Conservation (phyloP, 345 rosid genomes). For the Brassica rapa region DNA sequence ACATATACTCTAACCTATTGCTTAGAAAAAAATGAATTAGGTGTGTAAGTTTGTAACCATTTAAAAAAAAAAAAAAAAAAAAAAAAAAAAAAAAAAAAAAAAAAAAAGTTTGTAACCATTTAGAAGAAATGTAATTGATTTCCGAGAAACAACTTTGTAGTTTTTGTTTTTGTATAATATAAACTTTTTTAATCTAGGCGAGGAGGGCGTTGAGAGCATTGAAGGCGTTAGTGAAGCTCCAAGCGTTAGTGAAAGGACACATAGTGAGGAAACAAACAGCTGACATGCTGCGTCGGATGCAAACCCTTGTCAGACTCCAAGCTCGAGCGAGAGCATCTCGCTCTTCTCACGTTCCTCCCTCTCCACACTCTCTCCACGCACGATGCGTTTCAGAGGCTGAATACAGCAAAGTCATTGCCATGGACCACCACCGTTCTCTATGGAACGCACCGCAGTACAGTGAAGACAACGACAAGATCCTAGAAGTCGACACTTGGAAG, state of each 20-base stretch:
- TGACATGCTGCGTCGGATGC: conserved; percentile 85
- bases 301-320: conserved; percentile 71
- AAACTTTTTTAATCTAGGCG: conserved; percentile 50
- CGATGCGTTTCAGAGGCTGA: conserved; percentile 34
- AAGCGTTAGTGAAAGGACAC: conserved; percentile 92
- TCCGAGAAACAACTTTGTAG: neutral
- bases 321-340: conserved; percentile 76
- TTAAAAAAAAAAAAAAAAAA: too few species aligned
- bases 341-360: conserved; percentile 31
- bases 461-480: conserved; percentile 71
- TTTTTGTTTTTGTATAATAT: neutral
- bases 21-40: neutral
- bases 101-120: neutral
- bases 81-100: too few species aligned
- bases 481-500: conserved; percentile 97
- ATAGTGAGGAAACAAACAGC: conserved; percentile 86
- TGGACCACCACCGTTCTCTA: conserved; percentile 32
- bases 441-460: conserved; percentile 43
- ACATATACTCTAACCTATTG: neutral
- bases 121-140: neutral
- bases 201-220: conserved; percentile 89
- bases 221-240: conserved; percentile 92
- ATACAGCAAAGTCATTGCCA: conserved; percentile 38
- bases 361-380: neutral
- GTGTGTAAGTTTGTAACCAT: too few species aligned